Evolutionary conservation across 805 yeast genomes (phyloP).

Genomic region (Yarrowia alimentaria): DNA sequence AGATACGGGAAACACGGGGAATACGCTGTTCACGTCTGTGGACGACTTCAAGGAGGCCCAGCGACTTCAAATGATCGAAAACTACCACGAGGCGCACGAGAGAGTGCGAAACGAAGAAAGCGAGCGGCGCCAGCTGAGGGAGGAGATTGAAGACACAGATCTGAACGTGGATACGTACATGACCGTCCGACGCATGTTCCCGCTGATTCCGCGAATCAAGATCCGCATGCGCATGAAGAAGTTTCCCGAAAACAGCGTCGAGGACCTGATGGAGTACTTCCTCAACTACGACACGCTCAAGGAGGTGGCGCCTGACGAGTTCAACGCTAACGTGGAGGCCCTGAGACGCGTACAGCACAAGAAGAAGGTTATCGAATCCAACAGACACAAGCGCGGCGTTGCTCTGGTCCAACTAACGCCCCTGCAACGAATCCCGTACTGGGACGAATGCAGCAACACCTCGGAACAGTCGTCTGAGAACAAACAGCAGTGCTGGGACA

Average conservation of each 20-base stretch:
- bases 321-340: slow-evolving; percentile 12
- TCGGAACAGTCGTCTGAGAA: no score
- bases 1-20: slow-evolving; percentile 4
- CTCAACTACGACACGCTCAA: slow-evolving; percentile 16
- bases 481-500: slow-evolving; percentile 25
- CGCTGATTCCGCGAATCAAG: slow-evolving; percentile 10
- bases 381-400: slow-evolving; percentile 13
- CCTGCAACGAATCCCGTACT: slow-evolving; percentile 7
- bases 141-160: slow-evolving; percentile 19
- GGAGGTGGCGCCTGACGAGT: slow-evolving; percentile 20
- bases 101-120: slow-evolving; percentile 6
- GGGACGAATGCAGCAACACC: no score
- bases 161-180: slow-evolving; percentile 4
- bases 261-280: slow-evolving; percentile 21
- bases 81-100: slow-evolving; percentile 10
- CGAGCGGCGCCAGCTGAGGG: not conserved
- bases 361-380: slow-evolving; percentile 2
- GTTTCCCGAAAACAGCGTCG: not conserved
- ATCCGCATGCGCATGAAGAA: slow-evolving; percentile 19
- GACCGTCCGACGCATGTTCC: slow-evolving; percentile 17
- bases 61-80: slow-evolving; percentile 17
- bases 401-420: slow-evolving; percentile 20
- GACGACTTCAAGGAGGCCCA: slow-evolving; percentile 24
- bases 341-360: not conserved
- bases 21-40: slow-evolving; percentile 1